phyloP scores from a whole-genome alignment of 2,329 filamentous ascomycete species.

The Curvularia sp. region DNA sequence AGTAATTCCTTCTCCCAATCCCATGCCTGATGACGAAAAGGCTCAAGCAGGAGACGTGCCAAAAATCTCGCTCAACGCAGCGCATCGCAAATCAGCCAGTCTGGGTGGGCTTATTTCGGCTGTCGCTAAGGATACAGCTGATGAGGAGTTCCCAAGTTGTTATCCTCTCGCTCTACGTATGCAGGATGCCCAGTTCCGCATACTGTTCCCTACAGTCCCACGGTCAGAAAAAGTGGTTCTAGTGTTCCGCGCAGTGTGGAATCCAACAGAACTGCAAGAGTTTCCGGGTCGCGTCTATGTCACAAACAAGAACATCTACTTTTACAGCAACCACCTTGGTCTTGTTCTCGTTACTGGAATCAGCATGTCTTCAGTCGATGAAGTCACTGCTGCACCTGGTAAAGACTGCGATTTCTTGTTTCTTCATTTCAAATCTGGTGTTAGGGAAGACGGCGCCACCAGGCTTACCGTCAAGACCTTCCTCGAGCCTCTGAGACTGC shows the following conservation, averaged over 20 bases:
- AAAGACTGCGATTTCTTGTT: slow-evolving; percentile 93
- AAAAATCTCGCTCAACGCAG: slow-evolving; percentile 20
- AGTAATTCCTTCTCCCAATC: slow-evolving; percentile 28
- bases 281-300: slow-evolving; percentile 88
- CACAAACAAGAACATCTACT: slow-evolving; percentile 87
- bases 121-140: slow-evolving; percentile 19
- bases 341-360: slow-evolving; percentile 84
- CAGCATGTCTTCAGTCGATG: slow-evolving; percentile 76
- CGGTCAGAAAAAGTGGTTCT: slow-evolving; percentile 83
- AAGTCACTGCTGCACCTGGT: slow-evolving; percentile 88
- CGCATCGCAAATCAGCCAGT: slow-evolving; percentile 66
- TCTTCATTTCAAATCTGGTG: slow-evolving; percentile 74
- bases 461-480: slow-evolving; percentile 91
- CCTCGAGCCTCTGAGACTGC: slow-evolving; percentile 81
- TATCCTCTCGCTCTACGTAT: slow-evolving; percentile 84
- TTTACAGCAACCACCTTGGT: slow-evolving; percentile 94
- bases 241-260: slow-evolving; percentile 93
- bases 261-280: slow-evolving; percentile 74
- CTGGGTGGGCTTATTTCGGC: slow-evolving; percentile 53
- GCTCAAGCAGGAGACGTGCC: slow-evolving; percentile 20
- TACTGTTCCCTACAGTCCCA: slow-evolving; percentile 84
- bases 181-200: slow-evolving; percentile 91
- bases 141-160: slow-evolving; percentile 68
- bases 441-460: slow-evolving; percentile 69
- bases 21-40: slow-evolving; percentile 33